phyloP scores from a whole-genome alignment of 306 rosid species.

The Casuarina cunninghamiana region DNA sequence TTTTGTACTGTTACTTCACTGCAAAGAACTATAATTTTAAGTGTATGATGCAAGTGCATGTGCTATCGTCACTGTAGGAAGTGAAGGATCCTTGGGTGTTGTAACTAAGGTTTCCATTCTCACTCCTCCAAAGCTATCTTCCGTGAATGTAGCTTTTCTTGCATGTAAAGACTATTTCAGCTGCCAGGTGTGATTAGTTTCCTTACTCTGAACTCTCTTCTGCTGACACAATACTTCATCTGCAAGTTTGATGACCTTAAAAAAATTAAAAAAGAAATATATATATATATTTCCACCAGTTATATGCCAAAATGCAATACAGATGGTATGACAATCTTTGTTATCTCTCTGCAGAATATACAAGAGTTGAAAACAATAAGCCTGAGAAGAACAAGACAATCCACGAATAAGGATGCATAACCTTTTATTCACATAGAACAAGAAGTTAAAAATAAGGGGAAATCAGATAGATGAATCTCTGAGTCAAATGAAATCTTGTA shows the following conservation, averaged over 20 bases:
- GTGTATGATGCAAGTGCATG: slow-evolving; percentile 12
- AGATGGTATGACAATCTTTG: neutral
- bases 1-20: slow-evolving; percentile 11
- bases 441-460: neutral
- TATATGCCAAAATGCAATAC: neutral
- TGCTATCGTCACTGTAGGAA: slow-evolving; percentile 56
- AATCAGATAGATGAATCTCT: neutral
- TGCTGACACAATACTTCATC: neutral
- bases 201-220: slow-evolving; percentile 22
- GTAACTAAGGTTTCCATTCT: slow-evolving; percentile 91
- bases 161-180: slow-evolving; percentile 77
- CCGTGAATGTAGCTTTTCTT: slow-evolving; percentile 81
- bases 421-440: slow-evolving; percentile 1
- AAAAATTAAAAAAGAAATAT: neutral
- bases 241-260: neutral
- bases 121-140: slow-evolving; percentile 82
- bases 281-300: neutral
- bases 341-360: neutral
- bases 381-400: neutral
- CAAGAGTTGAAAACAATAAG: neutral
- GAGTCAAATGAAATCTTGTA: neutral
- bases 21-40: slow-evolving; percentile 9
- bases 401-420: neutral
- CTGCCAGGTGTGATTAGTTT: slow-evolving; percentile 68
- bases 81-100: slow-evolving; percentile 98